phyloP scores from a whole-genome alignment of 345 rosid genomes.

The Melastoma malabathricum region DNA sequence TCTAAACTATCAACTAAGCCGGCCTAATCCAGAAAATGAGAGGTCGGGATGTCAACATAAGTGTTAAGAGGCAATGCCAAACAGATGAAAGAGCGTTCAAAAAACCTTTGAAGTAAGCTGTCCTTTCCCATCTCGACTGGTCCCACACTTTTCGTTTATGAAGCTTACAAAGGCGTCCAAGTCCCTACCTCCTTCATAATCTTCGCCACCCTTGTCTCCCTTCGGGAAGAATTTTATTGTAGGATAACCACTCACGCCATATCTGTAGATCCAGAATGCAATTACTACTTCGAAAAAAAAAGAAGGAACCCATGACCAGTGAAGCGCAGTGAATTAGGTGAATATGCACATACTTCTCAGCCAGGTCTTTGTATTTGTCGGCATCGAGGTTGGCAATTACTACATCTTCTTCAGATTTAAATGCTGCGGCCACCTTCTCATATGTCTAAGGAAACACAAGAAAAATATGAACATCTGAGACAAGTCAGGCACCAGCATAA shows the following conservation, averaged over 20 bases:
- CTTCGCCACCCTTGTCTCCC: conserved; percentile 87
- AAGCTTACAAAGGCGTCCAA: conserved; percentile 75
- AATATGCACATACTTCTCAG: conserved; percentile 53
- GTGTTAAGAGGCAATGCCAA: not conserved
- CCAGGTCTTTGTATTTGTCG: conserved; percentile 65
- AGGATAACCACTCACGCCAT: conserved; percentile 86
- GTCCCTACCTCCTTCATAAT: conserved; percentile 84
- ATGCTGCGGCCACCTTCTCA: conserved; percentile 84
- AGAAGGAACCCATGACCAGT: not conserved
- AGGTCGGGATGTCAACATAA: too few species aligned
- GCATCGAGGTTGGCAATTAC: conserved; percentile 90
- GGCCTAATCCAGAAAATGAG: conserved; percentile 35
- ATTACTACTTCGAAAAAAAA: not conserved
- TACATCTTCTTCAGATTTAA: conserved; percentile 62
- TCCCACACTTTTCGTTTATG: conserved; percentile 72
- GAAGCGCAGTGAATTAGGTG: not conserved
- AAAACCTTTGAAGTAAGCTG: conserved; percentile 59
- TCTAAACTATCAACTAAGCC: conserved; percentile 72
- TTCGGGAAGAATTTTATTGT: conserved; percentile 84
- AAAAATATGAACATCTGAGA: not conserved
- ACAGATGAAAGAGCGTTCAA: too few species aligned
- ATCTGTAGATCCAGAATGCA: conserved; percentile 24
- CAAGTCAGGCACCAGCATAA: not conserved
- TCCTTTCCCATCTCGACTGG: conserved; percentile 83
- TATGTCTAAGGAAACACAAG: conserved; percentile 33